These are phyloP conservation scores for Gnaphalium uliginosum DNA, from an alignment of 129 eudicot genomes.

Conservation along the genomic window DNA sequence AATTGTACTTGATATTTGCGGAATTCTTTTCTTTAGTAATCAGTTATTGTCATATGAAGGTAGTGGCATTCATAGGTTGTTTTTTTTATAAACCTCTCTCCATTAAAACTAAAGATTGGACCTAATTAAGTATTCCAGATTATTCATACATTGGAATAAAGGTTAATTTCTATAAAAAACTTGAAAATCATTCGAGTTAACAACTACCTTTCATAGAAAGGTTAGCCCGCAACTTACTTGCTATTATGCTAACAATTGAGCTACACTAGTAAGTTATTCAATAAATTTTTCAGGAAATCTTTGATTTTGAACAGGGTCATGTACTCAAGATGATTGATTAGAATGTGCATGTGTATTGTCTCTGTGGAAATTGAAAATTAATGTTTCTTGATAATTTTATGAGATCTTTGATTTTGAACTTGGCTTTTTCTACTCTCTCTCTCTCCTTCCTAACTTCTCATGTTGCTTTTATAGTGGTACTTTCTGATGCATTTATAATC, in stretches of 20 bases:
- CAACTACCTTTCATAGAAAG: conserved; percentile 12
- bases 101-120: not conserved
- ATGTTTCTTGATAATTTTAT: not conserved
- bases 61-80: conserved; percentile 6
- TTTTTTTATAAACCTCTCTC: conserved; percentile 1
- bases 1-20: not conserved
- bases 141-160: not conserved
- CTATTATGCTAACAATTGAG: conserved; percentile 16
- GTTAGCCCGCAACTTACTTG: not conserved
- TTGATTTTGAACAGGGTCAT: not conserved
- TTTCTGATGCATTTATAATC: conserved; percentile 21
- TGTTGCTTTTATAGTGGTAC: not conserved
- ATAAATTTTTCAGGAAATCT: not conserved
- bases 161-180: conserved; percentile 9
- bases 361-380: not conserved
- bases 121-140: too few relatives aligned
- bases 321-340: conserved; percentile 6
- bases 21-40: not conserved
- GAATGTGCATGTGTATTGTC: not conserved
- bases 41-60: not conserved
- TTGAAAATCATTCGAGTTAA: not conserved
- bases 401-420: not conserved
- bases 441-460: not conserved
- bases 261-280: conserved; percentile 16
- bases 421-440: not conserved